These are phyloP conservation scores for Mrakia gelida DNA, from an alignment of 768 basidiomycete species.

Conservation along the genomic window DNA sequence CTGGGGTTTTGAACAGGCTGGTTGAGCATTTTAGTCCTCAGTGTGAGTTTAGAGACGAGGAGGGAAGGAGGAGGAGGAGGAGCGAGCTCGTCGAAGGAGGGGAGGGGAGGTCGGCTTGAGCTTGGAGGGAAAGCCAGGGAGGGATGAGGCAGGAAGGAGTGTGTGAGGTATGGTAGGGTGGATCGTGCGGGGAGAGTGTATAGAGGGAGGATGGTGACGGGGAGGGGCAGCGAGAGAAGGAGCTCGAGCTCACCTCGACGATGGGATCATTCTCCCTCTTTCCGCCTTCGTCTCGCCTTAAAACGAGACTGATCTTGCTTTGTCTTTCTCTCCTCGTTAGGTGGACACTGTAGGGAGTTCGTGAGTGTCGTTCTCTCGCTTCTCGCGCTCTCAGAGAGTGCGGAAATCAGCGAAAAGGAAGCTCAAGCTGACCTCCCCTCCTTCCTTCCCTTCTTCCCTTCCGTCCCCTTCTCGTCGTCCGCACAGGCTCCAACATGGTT, in stretches of 20 bases:
- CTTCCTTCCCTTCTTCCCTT: background rate
- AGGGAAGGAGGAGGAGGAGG: background rate
- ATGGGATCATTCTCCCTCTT: background rate
- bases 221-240: background rate
- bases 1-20: slow-evolving; percentile 50
- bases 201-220: background rate
- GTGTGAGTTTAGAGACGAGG: slow-evolving; percentile 47
- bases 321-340: slow-evolving; percentile 31
- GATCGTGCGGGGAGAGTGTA: background rate
- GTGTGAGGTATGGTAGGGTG: background rate
- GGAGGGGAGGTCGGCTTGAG: background rate
- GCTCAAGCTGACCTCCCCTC: background rate
- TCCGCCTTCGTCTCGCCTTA: too few relatives aligned
- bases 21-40: slow-evolving; percentile 85
- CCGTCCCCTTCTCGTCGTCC: background rate
- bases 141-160: background rate
- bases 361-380: slow-evolving; percentile 34
- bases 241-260: background rate
- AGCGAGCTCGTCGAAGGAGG: background rate
- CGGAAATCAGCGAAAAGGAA: background rate
- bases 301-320: background rate
- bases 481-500: slow-evolving; percentile 65
- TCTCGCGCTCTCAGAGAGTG: too few relatives aligned
- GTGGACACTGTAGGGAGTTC: slow-evolving; percentile 67
- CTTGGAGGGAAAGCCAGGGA: too few relatives aligned